Conservation (phyloP, 2,329 filamentous ascomycete genomes). For the Polychaeton citri region DNA sequence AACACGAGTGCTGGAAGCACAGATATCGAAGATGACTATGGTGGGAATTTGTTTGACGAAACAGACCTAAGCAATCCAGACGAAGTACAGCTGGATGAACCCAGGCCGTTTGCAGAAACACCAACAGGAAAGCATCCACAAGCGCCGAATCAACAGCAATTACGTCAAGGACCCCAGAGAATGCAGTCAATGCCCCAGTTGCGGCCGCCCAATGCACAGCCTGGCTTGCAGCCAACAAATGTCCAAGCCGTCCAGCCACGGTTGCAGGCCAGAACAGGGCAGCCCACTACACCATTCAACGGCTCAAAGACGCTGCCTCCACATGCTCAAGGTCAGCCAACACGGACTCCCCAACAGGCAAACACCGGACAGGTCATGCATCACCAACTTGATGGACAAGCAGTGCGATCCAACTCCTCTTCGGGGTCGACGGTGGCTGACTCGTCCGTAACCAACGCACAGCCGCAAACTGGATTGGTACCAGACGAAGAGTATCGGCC, state of each 20-base stretch:
- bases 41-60: conserved; percentile 43
- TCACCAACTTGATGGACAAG: conserved; percentile 3
- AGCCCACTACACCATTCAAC: too few species aligned
- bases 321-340: conserved; percentile 15
- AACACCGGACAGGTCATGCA: conserved; percentile 14
- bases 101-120: conserved; percentile 9
- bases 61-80: conserved; percentile 53
- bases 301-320: too few species aligned
- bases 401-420: not conserved
- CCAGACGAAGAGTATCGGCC: conserved; percentile 6
- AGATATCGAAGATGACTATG: conserved; percentile 43
- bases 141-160: conserved; percentile 2
- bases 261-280: too few species aligned
- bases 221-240: conserved; percentile 10
- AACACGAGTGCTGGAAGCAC: conserved; percentile 21
- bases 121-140: conserved; percentile 9
- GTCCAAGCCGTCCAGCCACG: conserved; percentile 2
- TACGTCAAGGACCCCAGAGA: conserved; percentile 14
- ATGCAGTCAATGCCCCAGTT: conserved; percentile 20
- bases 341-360: conserved; percentile 14
- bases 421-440: not conserved
- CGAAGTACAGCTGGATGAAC: conserved; percentile 49
- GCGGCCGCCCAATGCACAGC: conserved; percentile 15
- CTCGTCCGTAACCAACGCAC: conserved; percentile 3
- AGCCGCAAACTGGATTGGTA: conserved; percentile 2